Evolutionary conservation across 352 stramenopile genomes (phyloP), one percentile per base, ranked within the genome.

Genomic region (Phytophthora fragariae): DNA sequence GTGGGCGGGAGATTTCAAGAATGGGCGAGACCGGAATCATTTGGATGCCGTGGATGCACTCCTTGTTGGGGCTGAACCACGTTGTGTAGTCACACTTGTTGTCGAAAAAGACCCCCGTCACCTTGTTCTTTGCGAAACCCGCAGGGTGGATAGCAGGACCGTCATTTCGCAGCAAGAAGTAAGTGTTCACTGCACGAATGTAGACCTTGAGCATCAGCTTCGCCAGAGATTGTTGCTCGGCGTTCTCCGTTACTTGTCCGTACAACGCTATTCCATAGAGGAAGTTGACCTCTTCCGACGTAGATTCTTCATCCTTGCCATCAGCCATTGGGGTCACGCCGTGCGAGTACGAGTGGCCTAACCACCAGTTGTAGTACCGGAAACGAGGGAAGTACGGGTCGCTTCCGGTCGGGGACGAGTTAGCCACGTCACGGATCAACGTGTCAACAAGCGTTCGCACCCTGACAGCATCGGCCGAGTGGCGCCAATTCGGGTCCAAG

Each of bases 21-120:
- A 91, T 83, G 7, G 85, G 82, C 37, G 84, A 90, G 29, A 92
- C 75, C 0, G 85, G 85, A 5, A 92, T 72, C 85, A 92, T 92
- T 76, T 92, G 85, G 62, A 92, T 92, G 57, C 85, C 85, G 70
- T 92, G 85, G 54, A 92, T 92, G 70, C 85, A 92, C 33, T 92
- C 79, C 70, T 89, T 88, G 57, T 89, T 84, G 5, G 85, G 79
- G 39, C 82, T 92, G 70, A 92, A 92, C 85, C 85, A 92, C 46
- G 85, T 92, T 12, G 85, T 65, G 70, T 91, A 92, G 71, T 92
- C 85, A 50, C 76, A 88, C 57, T 92, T 92, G 78, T 92, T 92
- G 68, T 92, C 85, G 63, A 92, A 92, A 53, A 92, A 88, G 29
- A 92, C 75, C 15, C 85, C 85, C 19, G 83, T 91, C 44, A 92